A percentile compares a stretch with the other conserved stretches of the same genome.
phyloP scores from a whole-genome alignment of 345 rosid genomes.

The Euclidium syriacum region DNA sequence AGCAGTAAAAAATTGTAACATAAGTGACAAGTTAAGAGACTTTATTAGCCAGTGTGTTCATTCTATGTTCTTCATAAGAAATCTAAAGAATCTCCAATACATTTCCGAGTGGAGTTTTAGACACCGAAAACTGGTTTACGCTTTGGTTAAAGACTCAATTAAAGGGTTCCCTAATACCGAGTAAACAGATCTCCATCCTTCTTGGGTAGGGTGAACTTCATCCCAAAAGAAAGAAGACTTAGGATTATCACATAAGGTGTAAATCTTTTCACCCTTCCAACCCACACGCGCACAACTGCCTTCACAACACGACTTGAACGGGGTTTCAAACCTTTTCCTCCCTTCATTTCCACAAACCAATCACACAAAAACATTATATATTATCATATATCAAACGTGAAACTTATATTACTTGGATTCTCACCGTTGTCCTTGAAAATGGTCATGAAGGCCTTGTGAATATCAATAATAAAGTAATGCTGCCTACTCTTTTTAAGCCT shows the following conservation, averaged over 20 bases:
- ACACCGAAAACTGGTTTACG: not conserved
- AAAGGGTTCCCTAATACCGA: conserved; percentile 22
- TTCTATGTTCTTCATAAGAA: too few species aligned
- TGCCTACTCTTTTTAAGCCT: not conserved
- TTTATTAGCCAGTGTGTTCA: too few species aligned
- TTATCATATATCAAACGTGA: not conserved
- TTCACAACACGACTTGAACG: conserved; percentile 44
- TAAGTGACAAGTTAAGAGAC: too few species aligned
- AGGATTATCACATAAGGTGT: conserved; percentile 34
- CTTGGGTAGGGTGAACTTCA: conserved; percentile 34
- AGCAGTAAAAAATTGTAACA: too few species aligned
- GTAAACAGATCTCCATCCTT: conserved; percentile 38
- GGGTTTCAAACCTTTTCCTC: conserved; percentile 32
- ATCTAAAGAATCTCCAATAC: not conserved
- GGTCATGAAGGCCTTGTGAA: conserved; percentile 42
- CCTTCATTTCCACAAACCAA: too few species aligned
- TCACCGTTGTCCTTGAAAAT: conserved; percentile 35
- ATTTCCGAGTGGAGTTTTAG: not conserved
- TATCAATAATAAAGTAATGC: conserved; percentile 37
- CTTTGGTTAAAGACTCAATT: not conserved
- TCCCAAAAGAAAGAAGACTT: conserved; percentile 45
- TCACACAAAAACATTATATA: too few species aligned
- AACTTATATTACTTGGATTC: not conserved
- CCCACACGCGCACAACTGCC: conserved; percentile 40
- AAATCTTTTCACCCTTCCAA: conserved; percentile 24